Percentiles rank a stretch among this genome's conserved stretches.
Evolutionary conservation across 2,329 filamentous ascomycete genomes (phyloP).

Genomic region (Amesomyces nigricolor): DNA sequence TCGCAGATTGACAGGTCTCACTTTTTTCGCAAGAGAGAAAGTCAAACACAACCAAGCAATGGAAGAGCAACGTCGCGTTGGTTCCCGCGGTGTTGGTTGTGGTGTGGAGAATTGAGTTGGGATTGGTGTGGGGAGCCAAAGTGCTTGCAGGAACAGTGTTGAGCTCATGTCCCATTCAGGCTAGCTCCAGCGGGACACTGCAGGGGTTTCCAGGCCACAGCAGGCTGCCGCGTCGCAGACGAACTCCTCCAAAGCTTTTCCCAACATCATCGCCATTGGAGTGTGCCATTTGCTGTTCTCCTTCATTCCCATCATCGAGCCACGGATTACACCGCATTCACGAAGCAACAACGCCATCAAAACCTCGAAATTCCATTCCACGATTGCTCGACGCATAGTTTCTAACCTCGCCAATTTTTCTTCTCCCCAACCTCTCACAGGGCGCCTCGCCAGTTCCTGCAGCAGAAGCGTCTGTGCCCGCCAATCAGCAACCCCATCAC

Average conservation of each 20-base stretch:
- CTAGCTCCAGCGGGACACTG: conserved; percentile 9
- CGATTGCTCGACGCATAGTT: not conserved
- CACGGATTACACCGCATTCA: no score
- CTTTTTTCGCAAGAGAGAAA: not conserved
- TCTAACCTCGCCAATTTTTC: not conserved
- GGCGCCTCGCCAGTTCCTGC: conserved; percentile 9
- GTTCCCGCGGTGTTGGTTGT: conserved; percentile 1
- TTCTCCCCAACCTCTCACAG: conserved; percentile 8
- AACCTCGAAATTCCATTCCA: no score
- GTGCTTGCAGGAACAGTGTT: conserved; percentile 13
- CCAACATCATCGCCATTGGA: no score
- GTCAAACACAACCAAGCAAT: not conserved
- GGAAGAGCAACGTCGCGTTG: not conserved
- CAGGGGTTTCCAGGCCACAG: not conserved
- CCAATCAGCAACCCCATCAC: conserved; percentile 23
- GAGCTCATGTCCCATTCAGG: conserved; percentile 5
- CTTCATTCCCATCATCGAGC: no score
- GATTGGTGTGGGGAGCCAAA: conserved; percentile 8
- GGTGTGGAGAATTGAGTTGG: conserved; percentile 2
- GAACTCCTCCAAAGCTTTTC: no score
- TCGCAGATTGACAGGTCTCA: no score
- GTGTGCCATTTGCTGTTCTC: no score
- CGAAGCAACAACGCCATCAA: no score
- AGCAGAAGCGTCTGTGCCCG: not conserved
- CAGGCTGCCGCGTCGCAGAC: no score